A percentile compares a stretch with the other conserved stretches of the same genome.
phyloP scores from a whole-genome alignment of 192 early-diverging fungal genomes.

The Borealophlyctis nickersoniae region DNA sequence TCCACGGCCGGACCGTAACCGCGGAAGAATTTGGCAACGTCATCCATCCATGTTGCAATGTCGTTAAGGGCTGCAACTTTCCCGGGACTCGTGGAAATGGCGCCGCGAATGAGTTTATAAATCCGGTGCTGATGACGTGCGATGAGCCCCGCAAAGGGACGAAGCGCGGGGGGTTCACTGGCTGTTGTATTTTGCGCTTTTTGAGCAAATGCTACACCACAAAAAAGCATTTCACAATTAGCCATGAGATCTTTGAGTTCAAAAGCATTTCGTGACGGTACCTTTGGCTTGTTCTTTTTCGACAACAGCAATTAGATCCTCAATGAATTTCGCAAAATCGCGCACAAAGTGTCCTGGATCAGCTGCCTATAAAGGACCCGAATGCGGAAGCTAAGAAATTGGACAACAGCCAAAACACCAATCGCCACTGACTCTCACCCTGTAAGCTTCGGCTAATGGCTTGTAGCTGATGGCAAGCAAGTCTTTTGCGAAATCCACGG shows the following conservation, averaged over 20 bases:
- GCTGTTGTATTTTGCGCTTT: neutral
- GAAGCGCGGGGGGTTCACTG: slow-evolving; percentile 5
- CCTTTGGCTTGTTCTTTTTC: slow-evolving; percentile 16
- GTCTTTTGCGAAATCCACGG: slow-evolving; percentile 17
- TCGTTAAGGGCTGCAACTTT: slow-evolving; percentile 12
- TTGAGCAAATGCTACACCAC: neutral
- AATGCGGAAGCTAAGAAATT: neutral
- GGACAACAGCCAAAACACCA: neutral
- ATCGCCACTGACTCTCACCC: slow-evolving; percentile 1
- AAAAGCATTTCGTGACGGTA: neutral
- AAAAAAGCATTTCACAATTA: no score
- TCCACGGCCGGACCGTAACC: slow-evolving; percentile 21
- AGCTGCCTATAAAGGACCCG: slow-evolving; percentile 6
- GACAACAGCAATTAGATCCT: slow-evolving; percentile 18
- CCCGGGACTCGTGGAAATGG: slow-evolving; percentile 11
- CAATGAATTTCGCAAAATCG: slow-evolving; percentile 25
- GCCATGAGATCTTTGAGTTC: neutral
- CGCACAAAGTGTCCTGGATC: slow-evolving; percentile 23
- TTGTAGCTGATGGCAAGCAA: slow-evolving; percentile 18
- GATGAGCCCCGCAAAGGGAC: slow-evolving; percentile 18
- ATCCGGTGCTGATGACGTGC: slow-evolving; percentile 26
- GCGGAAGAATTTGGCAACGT: slow-evolving; percentile 22
- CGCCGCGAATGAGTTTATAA: slow-evolving; percentile 14
- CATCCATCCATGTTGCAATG: slow-evolving; percentile 25
- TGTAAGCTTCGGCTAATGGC: slow-evolving; percentile 26